Conservation (phyloP, 2,329 filamentous ascomycete species). For the Colletotrichum sp. region DNA sequence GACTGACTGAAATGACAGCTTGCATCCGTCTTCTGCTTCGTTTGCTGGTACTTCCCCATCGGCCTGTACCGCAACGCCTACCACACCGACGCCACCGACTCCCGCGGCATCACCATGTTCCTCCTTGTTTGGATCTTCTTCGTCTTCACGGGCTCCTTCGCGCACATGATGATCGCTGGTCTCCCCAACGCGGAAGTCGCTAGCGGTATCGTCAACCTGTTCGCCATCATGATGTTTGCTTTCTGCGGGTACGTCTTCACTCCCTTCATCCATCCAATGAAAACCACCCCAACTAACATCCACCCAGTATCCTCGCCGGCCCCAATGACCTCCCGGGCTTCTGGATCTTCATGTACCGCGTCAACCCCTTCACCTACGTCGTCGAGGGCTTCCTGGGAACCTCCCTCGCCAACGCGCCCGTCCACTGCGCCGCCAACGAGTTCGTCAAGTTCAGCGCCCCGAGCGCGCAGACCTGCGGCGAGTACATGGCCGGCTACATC, state of each 20-base stretch:
- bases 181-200: constrained; percentile 67
- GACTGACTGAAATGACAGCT: neutral
- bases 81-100: constrained; percentile 47
- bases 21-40: constrained; percentile 60
- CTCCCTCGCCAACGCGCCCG: constrained; percentile 22
- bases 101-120: constrained; percentile 66
- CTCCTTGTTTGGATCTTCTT: constrained; percentile 68
- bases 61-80: constrained; percentile 65
- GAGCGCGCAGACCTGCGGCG: constrained; percentile 11
- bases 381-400: constrained; percentile 31
- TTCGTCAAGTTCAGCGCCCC: constrained; percentile 13
- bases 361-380: constrained; percentile 33
- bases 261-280: too few relatives aligned
- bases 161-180: constrained; percentile 67
- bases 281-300: neutral
- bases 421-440: constrained; percentile 20
- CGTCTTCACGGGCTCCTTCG: constrained; percentile 70
- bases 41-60: constrained; percentile 73
- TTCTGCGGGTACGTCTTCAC: constrained; percentile 50
- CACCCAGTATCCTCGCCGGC: constrained; percentile 14
- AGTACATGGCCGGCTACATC: constrained; percentile 15
- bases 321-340: constrained; percentile 14
- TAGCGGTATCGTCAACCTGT: constrained; percentile 67
- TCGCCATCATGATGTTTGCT: constrained; percentile 67
- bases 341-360: constrained; percentile 27